These are phyloP conservation scores for Gonium pectorale DNA, from an alignment of 139 green algal genomes.

Conservation along the genomic window DNA sequence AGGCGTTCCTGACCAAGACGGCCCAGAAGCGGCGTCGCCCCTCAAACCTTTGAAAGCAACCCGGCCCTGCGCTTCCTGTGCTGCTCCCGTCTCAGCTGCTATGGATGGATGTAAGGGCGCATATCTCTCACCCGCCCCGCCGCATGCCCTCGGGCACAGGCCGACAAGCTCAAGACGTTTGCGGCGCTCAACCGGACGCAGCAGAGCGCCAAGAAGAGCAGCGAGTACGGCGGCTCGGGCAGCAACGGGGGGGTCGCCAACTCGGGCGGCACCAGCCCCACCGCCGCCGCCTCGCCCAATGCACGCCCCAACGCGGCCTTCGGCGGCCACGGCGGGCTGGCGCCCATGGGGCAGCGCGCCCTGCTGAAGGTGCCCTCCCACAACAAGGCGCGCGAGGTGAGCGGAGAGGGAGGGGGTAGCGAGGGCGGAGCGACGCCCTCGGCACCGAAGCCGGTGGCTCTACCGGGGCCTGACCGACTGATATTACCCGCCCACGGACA, in stretches of 20 bases:
- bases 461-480: no score
- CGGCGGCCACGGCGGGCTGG: no score
- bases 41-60: no score
- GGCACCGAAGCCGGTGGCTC: no score
- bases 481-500: no score
- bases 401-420: not conserved
- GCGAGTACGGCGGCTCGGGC: constrained; percentile 11
- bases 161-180: constrained; percentile 44
- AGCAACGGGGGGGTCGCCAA: not conserved
- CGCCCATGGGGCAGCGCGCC: not conserved
- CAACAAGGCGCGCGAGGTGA: constrained; percentile 19
- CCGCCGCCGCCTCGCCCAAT: no score
- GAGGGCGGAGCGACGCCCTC: no score
- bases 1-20: no score
- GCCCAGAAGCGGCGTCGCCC: no score
- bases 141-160: not conserved
- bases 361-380: constrained; percentile 39
- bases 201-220: constrained; percentile 41
- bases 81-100: no score
- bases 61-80: no score
- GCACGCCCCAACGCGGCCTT: no score
- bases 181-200: constrained; percentile 41
- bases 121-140: not conserved
- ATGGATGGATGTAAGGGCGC: not conserved
- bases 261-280: not conserved